Percentiles rank a stretch among this genome's conserved stretches.
Conservation (phyloP, 257 asterid species). For the Anisodus tanguticus region DNA sequence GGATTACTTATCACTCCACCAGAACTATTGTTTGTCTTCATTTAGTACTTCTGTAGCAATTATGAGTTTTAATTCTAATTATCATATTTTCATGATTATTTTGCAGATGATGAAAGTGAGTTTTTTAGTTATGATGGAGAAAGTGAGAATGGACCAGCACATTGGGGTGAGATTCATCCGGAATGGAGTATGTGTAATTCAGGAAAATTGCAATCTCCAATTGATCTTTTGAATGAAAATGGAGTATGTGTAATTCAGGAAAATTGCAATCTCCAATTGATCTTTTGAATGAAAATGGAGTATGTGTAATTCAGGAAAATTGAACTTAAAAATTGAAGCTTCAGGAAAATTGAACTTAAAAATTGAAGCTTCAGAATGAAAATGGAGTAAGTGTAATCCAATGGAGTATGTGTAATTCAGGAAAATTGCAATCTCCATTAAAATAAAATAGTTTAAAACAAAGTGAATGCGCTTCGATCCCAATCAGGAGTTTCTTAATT, state of each 20-base stretch:
- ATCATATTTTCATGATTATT: background rate
- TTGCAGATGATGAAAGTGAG: conserved; percentile 68
- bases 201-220: conserved; percentile 76
- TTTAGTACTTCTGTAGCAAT: too few relatives aligned
- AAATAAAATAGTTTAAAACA: too few relatives aligned
- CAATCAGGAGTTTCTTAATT: too few relatives aligned
- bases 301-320: conserved; percentile 51
- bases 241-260: conserved; percentile 65
- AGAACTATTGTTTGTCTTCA: too few relatives aligned
- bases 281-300: too few relatives aligned
- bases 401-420: too few relatives aligned
- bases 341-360: too few relatives aligned
- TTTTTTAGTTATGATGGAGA: conserved; percentile 63
- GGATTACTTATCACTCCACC: too few relatives aligned
- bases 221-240: conserved; percentile 40
- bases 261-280: conserved; percentile 77
- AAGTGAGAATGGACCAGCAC: conserved; percentile 61
- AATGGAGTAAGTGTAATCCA: conserved; percentile 61
- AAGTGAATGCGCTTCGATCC: too few relatives aligned
- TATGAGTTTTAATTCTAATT: background rate
- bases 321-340: conserved; percentile 86
- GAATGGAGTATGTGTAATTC: conserved; percentile 66
- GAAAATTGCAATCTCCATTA: too few relatives aligned
- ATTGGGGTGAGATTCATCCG: conserved; percentile 73
- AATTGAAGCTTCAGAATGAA: too few relatives aligned